Conservation (phyloP, 352 stramenopile species). For the Globisporangium solare region DNA sequence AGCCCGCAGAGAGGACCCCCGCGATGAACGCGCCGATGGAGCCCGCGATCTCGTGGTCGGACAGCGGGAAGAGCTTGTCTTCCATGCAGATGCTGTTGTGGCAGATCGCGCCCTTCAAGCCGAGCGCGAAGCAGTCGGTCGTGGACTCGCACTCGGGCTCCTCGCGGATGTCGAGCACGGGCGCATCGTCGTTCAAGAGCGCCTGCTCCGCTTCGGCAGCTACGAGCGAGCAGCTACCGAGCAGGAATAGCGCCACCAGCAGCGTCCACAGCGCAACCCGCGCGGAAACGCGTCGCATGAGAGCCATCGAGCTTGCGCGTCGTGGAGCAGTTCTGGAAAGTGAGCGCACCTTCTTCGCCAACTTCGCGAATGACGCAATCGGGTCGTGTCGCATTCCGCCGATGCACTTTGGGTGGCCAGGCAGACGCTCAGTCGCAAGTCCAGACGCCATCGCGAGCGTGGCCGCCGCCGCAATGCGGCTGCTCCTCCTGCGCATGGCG, state of each 20-base stretch:
- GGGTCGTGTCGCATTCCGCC: not conserved
- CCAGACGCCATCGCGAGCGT: not conserved
- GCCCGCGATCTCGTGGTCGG: conserved; percentile 42
- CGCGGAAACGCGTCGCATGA: not conserved
- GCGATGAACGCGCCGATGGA: conserved; percentile 65
- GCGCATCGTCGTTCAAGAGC: conserved; percentile 13
- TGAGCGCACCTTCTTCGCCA: too few species aligned
- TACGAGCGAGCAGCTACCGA: not conserved
- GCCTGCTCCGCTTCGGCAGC: conserved; percentile 7
- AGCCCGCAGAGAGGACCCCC: conserved; percentile 56
- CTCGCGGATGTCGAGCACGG: conserved; percentile 16
- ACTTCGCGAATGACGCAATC: too few species aligned
- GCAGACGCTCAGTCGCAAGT: not conserved
- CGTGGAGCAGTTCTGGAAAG: too few species aligned
- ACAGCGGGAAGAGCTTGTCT: conserved; percentile 57
- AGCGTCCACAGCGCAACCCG: not conserved
- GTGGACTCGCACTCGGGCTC: conserved; percentile 32
- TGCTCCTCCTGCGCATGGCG: not conserved
- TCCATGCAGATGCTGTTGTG: conserved; percentile 44
- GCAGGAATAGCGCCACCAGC: too few species aligned
- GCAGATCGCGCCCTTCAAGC: conserved; percentile 36
- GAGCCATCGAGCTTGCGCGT: not conserved
- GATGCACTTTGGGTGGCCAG: conserved; percentile 1
- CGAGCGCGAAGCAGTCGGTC: conserved; percentile 43
- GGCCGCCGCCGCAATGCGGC: too few species aligned